Evolutionary conservation across 2,329 filamentous ascomycete genomes (phyloP), one percentile per base, ranked within the genome.

Genomic region (Cladosporium sphaerospermum): DNA sequence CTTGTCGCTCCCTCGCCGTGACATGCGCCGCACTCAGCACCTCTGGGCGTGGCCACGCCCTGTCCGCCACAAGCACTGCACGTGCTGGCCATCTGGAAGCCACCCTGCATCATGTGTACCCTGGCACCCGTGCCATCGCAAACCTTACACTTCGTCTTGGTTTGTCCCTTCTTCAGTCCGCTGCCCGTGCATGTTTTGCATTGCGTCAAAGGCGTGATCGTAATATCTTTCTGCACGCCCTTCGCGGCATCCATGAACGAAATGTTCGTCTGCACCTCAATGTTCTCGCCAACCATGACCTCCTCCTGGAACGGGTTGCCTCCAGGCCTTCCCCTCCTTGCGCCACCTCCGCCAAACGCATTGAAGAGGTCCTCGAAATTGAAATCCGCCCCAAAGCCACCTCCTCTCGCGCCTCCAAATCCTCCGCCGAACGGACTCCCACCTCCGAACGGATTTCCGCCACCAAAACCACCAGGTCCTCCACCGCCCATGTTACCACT

Each of bases 311-410:
- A 93, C 9, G 87, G 85, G 52, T 79, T 83, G 36, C 80, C 77
- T 62, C 78, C 73, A 18, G 74, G 72, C 19, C 81, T 60, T 19
- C 67, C 63, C 56, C 69, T 61, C 41, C 72, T 55, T 19, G 61
- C 78, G 34, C 82, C 80, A 59, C 85, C 83, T 4, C 80, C 86
- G 2, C 83, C 79, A 66, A 96, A 96, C 7, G 89, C 89, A 48
- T 85, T 88, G 69, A 99, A 97, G 9, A 99, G 76, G 70, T 99
- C 93, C 58, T 97, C 93, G 59, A 99, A 96, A 68, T 95, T 95
- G 76, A 97, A 91, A 59, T 91, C 88, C 1, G 81, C 81, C 11
- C 86, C 82, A 66, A 92, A 92, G 0, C 86, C 87, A 31, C 84
- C 59, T 32, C 52, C 58, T 52, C 56, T 58, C 18, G 54, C 56